A percentile compares a stretch with the other conserved stretches of the same genome.
Evolutionary conservation across 176 grass and related monocot species (phyloP).

Genomic region (Luzula sylvatica): DNA sequence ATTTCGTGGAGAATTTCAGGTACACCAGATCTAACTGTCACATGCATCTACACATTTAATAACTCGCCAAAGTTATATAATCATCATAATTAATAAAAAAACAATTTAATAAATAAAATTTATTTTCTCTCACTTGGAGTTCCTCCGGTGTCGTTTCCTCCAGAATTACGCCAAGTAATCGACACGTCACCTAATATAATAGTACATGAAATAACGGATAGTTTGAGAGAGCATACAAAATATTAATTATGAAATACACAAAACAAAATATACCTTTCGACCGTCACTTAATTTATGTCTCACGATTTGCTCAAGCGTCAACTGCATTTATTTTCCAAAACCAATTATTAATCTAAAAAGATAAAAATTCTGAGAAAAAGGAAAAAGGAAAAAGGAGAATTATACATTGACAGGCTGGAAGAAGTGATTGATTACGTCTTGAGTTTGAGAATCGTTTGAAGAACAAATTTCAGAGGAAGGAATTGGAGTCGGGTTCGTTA

Average conservation of each 20-base stretch:
- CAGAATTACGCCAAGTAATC: slow-evolving; percentile 84
- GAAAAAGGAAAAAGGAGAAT: slow-evolving; percentile 9
- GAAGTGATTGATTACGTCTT: slow-evolving; percentile 74
- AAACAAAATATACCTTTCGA: slow-evolving; percentile 60
- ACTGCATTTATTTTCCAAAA: slow-evolving; percentile 38
- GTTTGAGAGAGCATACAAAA: neutral
- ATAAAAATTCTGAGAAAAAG: neutral
- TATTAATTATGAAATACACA: slow-evolving; percentile 3
- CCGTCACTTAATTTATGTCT: slow-evolving; percentile 94
- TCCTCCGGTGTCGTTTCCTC: slow-evolving; percentile 90
- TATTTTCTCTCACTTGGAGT: slow-evolving; percentile 59
- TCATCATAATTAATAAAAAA: slow-evolving; percentile 11
- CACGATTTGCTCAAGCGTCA: slow-evolving; percentile 93
- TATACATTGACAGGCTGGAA: slow-evolving; percentile 90
- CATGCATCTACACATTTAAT: slow-evolving; percentile 45
- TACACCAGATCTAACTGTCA: slow-evolving; percentile 65
- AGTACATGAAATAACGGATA: neutral
- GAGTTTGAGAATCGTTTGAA: slow-evolving; percentile 74
- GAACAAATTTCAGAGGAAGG: slow-evolving; percentile 50
- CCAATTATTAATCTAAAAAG: slow-evolving; percentile 22
- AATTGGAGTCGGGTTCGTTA: slow-evolving; percentile 37
- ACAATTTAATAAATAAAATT: slow-evolving; percentile 2
- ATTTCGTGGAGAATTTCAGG: slow-evolving; percentile 88
- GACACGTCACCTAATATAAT: slow-evolving; percentile 63
- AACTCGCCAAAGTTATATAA: slow-evolving; percentile 5